Base-by-base conservation (phyloP, 208 protist species). In the Tritrichomonas foetus region DNA sequence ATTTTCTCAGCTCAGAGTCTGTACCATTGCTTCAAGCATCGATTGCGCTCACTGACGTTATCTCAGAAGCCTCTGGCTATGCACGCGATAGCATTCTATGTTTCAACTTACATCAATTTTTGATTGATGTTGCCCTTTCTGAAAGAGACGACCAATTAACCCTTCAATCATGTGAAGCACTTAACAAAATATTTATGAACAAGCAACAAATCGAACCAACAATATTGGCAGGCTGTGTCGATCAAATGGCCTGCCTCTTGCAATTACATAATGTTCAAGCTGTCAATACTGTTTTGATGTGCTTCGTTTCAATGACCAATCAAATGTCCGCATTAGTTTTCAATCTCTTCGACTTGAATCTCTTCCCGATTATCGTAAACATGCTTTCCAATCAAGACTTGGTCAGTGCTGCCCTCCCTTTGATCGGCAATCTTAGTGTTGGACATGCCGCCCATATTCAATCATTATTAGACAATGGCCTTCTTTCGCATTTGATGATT, bases 371-470 rank as follows among this genome's bases (percentile, higher is more conserved):
- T 20, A 89, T 89, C 39, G 47, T 89, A 20, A 27, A 1, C 25
- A 61, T 89, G 41, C 78, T 89, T 57, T 8, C 53, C 1, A 89
- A 89, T 36, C 41, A 3, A 33, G 78, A 89, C 3, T n/a, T 89
- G 1, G 30, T 57, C 33, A 1, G 14, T 22, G 57, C 5, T 33
- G 78, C 47, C 39, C 47, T 89, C 2, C 78, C 78, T 39, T 47
- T 89, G 14, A 89, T 89, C 39, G 78, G 78, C n/a, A 89, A 89
- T 20, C 14, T 89, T 33, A 53, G 78, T n/a, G 78, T 49, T 16
- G 30, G 47, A 36, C 41, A 89, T 57, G 14, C 78, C 14, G 33
- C 20, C 2, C 78, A 89, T 16, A 89, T 89, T 57, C 20, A 53
- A 39, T 14, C 44, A 11, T 20, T 89, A 20, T 39, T 89, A 20